A percentile compares a stretch with the other conserved stretches of the same genome.
Conservation (phyloP, 495 filamentous ascomycete species). For the Podospora tetraspora region DNA sequence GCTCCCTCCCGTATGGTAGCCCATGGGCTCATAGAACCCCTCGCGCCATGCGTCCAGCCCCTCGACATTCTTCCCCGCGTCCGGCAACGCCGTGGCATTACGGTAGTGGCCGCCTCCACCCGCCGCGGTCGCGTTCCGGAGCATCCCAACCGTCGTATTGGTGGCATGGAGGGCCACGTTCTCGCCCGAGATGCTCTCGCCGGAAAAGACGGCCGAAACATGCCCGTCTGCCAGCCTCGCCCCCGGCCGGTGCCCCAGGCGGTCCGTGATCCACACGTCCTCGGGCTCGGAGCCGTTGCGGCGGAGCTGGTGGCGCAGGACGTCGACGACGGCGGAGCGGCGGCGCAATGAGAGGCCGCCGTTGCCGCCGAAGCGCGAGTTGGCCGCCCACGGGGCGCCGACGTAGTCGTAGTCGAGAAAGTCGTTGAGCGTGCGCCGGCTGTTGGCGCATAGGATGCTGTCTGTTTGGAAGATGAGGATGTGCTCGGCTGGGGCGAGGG, state of each 20-base stretch:
- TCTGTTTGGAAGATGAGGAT: slow-evolving; percentile 48
- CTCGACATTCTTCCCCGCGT: slow-evolving; percentile 25
- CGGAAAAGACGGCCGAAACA: slow-evolving; percentile 37
- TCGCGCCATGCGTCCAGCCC: slow-evolving; percentile 41
- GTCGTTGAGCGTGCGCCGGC: slow-evolving; percentile 39
- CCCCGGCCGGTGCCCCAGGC: slow-evolving; percentile 38
- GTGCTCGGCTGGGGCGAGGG: slow-evolving; percentile 42
- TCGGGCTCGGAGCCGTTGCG: slow-evolving; percentile 36
- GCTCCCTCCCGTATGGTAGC: slow-evolving; percentile 47
- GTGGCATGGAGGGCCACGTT: slow-evolving; percentile 10
- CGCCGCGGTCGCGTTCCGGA: neutral
- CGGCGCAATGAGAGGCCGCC: slow-evolving; percentile 44
- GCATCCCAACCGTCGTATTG: neutral
- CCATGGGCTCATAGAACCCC: slow-evolving; percentile 49
- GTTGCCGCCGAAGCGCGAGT: slow-evolving; percentile 42
- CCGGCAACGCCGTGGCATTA: slow-evolving; percentile 7
- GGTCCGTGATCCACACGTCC: slow-evolving; percentile 47
- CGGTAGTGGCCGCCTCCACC: neutral
- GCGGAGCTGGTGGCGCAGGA: slow-evolving; percentile 40
- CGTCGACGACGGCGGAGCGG: slow-evolving; percentile 43
- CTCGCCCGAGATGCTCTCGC: slow-evolving; percentile 37
- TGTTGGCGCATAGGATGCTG: slow-evolving; percentile 47
- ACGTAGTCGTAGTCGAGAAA: slow-evolving; percentile 50
- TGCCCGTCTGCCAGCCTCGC: slow-evolving; percentile 43
- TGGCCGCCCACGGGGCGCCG: slow-evolving; percentile 46